Evolutionary conservation across 306 rosid species (phyloP).

Genomic region (Echinosophora koreensis): DNA sequence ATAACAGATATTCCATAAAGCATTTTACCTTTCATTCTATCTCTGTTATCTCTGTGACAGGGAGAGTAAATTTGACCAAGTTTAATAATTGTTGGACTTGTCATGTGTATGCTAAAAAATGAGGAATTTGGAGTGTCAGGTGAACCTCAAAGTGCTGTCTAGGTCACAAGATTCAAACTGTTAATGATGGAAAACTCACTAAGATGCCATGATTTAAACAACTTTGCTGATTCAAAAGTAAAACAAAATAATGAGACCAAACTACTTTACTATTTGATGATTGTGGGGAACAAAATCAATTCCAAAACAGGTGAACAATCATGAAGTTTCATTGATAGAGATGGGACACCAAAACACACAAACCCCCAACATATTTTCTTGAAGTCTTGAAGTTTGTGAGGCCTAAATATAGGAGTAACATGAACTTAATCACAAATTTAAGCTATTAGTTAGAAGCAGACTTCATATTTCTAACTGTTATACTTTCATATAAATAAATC

Average conservation of each 20-base stretch:
- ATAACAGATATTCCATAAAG: constrained; percentile 36
- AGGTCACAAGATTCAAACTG: constrained; percentile 66
- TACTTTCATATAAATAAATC: neutral
- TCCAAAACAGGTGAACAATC: constrained; percentile 74
- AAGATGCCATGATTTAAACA: constrained; percentile 77
- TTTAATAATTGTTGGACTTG: constrained; percentile 38
- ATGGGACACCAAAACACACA: constrained; percentile 66
- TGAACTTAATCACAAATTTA: constrained; percentile 3
- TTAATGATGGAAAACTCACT: constrained; percentile 91
- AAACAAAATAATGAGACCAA: constrained; percentile 74
- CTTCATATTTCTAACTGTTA: neutral
- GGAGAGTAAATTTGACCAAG: constrained; percentile 43
- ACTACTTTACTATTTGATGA: constrained; percentile 64
- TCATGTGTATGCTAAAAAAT: constrained; percentile 39
- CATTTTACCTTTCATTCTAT: constrained; percentile 31
- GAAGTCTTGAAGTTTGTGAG: constrained; percentile 12
- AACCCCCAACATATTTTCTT: constrained; percentile 45
- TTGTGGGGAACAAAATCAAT: constrained; percentile 95
- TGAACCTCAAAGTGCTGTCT: constrained; percentile 55
- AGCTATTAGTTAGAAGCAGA: constrained; percentile 30
- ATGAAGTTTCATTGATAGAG: constrained; percentile 73
- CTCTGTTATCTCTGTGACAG: constrained; percentile 9
- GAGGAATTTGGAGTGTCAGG: constrained; percentile 49
- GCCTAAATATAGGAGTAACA: constrained; percentile 16
- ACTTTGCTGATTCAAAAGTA: constrained; percentile 79